Evolutionary conservation across 2,329 filamentous ascomycete species (phyloP).

Genomic region (Emericellopsis atlantica): DNA sequence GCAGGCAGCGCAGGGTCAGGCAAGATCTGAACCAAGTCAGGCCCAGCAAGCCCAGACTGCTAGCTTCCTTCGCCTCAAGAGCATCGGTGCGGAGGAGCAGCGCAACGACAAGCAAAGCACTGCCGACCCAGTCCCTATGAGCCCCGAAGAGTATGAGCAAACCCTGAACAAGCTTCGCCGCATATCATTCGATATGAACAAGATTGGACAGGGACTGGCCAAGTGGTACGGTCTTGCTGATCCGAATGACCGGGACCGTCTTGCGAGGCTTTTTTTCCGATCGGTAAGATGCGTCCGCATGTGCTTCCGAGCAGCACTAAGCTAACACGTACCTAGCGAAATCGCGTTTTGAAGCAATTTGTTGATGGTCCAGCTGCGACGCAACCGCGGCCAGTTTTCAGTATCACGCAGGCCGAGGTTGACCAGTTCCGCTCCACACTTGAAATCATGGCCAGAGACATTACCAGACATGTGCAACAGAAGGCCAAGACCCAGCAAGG

Average conservation of each 20-base stretch:
- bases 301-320: constrained; percentile 17
- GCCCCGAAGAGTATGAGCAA: constrained; percentile 27
- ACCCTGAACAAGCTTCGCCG: constrained; percentile 28
- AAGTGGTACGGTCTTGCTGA: constrained; percentile 34
- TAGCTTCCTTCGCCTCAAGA: constrained; percentile 13
- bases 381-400: constrained; percentile 32
- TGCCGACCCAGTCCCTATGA: constrained; percentile 33
- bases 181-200: constrained; percentile 27
- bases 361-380: constrained; percentile 17
- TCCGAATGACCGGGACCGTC: constrained; percentile 27
- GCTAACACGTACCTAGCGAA: constrained; percentile 24
- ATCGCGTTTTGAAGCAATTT: constrained; percentile 41
- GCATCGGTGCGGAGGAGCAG: constrained; percentile 26
- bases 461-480: constrained; percentile 17
- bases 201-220: constrained; percentile 28
- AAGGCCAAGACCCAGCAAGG: constrained; percentile 14
- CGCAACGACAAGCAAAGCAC: constrained; percentile 21
- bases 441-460: constrained; percentile 38
- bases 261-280: constrained; percentile 37
- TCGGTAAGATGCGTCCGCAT: constrained; percentile 26
- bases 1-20: constrained; percentile 3
- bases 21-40: constrained; percentile 5
- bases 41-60: constrained; percentile 6
- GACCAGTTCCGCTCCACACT: constrained; percentile 34
- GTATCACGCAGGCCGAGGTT: constrained; percentile 36